phyloP scores from a whole-genome alignment of 805 yeast genomes.

The Starmerella scarabaei region DNA sequence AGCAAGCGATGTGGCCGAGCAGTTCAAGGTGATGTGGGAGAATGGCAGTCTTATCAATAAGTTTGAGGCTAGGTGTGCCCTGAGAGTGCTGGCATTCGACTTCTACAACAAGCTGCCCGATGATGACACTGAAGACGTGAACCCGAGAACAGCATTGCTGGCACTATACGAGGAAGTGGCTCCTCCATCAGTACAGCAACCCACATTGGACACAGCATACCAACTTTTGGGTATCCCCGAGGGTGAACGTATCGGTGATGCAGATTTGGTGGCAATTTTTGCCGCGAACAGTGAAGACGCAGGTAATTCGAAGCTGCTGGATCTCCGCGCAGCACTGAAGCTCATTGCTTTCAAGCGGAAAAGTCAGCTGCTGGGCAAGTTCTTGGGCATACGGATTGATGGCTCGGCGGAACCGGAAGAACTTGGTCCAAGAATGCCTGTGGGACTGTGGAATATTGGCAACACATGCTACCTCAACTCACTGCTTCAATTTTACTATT shows the following conservation, averaged over 20 bases:
- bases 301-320: constrained; percentile 38
- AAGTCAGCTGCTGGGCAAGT: constrained; percentile 41
- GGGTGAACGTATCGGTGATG: constrained; percentile 41
- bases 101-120: neutral
- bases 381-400: constrained; percentile 31
- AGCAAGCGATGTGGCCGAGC: constrained; percentile 1
- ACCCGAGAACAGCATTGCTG: neutral
- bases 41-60: constrained; percentile 1
- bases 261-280: constrained; percentile 62
- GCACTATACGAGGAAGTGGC: constrained; percentile 7
- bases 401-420: neutral
- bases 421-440: constrained; percentile 41
- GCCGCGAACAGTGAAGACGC: constrained; percentile 44
- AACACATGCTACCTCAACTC: constrained; percentile 93
- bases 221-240: constrained; percentile 35
- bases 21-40: constrained; percentile 3
- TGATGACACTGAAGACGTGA: neutral
- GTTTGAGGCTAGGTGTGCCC: constrained; percentile 8
- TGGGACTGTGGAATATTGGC: constrained; percentile 87
- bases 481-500: constrained; percentile 76
- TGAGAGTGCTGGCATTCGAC: constrained; percentile 9
- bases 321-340: constrained; percentile 45
- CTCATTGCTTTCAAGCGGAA: constrained; percentile 42
- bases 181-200: neutral
- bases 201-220: constrained; percentile 38